Conservation (phyloP, 2,329 filamentous ascomycete species). For the Colletotrichum destructivum region DNA sequence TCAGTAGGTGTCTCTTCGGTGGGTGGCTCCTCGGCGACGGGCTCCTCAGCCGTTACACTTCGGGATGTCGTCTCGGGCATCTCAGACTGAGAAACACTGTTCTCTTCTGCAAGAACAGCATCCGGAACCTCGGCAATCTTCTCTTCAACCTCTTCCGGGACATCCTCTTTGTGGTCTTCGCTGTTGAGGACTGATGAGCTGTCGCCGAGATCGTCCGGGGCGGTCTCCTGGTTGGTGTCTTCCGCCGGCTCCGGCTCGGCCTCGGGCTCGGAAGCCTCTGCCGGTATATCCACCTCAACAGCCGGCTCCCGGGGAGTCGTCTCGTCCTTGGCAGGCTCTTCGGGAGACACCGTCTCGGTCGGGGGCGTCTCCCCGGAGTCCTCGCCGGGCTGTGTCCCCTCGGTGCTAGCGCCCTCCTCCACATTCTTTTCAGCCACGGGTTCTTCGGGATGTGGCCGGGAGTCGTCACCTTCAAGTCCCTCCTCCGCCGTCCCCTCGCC, state of each 20-base stretch:
- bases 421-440: slow-evolving; percentile 39
- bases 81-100: neutral
- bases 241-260: neutral
- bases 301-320: neutral
- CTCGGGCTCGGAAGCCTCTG: neutral
- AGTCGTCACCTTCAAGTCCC: slow-evolving; percentile 31
- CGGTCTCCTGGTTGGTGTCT: neutral
- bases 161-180: neutral
- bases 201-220: neutral
- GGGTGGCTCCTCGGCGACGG: neutral
- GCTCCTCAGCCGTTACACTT: neutral
- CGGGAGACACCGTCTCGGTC: neutral
- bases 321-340: neutral
- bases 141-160: neutral
- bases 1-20: neutral
- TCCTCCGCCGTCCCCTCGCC: neutral
- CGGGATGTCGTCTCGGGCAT: neutral
- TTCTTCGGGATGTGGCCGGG: slow-evolving; percentile 38
- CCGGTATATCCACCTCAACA: neutral
- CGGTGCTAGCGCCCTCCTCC: slow-evolving; percentile 16
- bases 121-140: neutral
- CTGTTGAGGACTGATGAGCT: neutral
- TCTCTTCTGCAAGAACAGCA: neutral
- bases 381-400: slow-evolving; percentile 15
- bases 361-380: neutral